Evolutionary conservation across 2,329 filamentous ascomycete genomes (phyloP).

Genomic region (Botryosphaeria dothidea): DNA sequence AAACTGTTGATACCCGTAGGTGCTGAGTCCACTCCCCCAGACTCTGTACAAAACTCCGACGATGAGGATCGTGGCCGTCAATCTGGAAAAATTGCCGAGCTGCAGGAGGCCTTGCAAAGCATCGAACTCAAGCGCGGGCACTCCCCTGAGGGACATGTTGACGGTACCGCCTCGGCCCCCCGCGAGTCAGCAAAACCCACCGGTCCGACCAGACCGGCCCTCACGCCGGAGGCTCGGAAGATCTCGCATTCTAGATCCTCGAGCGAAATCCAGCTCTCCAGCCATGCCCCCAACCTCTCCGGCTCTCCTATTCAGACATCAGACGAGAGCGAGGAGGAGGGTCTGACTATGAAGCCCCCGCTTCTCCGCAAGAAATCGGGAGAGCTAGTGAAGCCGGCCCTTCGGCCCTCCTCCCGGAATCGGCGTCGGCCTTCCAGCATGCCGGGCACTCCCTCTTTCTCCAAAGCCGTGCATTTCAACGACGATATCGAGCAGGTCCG

Average conservation of each 20-base stretch:
- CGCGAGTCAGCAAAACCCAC: constrained; percentile 23
- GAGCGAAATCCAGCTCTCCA: constrained; percentile 57
- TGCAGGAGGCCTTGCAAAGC: constrained; percentile 80
- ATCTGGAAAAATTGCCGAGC: constrained; percentile 58
- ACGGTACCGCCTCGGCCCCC: constrained; percentile 24
- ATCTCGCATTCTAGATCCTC: constrained; percentile 63
- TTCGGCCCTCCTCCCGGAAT: constrained; percentile 71
- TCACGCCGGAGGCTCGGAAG: constrained; percentile 59
- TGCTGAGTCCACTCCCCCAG: constrained; percentile 87
- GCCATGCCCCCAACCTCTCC: constrained; percentile 36
- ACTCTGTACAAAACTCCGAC: constrained; percentile 77
- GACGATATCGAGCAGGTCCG: constrained; percentile 93
- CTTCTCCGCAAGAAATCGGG: constrained; percentile 99
- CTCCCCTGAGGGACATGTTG: constrained; percentile 51
- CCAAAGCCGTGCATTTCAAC: constrained; percentile 98
- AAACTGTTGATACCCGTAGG: constrained; percentile 65
- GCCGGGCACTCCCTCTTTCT: constrained; percentile 94
- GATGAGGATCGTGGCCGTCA: constrained; percentile 69
- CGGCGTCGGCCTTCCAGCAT: constrained; percentile 86
- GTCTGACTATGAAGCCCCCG: constrained; percentile 68
- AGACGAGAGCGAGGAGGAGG: constrained; percentile 54
- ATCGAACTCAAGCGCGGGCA: constrained; percentile 67
- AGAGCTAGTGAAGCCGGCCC: constrained; percentile 88
- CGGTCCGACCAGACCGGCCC: constrained; percentile 32
- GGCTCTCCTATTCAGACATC: constrained; percentile 46